Conservation (phyloP, 768 basidiomycete genomes). For the Terana coerulea region DNA sequence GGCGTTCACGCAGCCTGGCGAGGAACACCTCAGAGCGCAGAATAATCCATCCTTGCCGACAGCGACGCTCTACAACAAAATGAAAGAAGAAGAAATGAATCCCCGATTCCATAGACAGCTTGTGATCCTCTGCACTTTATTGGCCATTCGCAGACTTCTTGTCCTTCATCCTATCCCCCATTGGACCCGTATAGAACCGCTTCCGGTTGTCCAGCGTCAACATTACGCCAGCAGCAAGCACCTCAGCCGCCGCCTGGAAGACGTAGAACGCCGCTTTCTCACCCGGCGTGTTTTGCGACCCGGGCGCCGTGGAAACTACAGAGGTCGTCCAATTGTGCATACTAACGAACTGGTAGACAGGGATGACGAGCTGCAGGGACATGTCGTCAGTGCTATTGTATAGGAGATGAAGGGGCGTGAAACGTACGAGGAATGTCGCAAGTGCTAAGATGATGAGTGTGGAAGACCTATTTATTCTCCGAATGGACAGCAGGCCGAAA, state of each 20-base stretch:
- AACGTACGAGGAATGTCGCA: not conserved
- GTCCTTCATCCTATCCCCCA: too few species aligned
- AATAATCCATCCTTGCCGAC: too few species aligned
- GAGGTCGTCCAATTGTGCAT: not conserved
- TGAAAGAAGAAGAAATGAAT: too few species aligned
- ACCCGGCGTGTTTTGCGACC: slow-evolving; percentile 11
- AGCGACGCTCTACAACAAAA: too few species aligned
- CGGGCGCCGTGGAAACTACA: not conserved
- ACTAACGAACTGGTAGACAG: slow-evolving; percentile 1
- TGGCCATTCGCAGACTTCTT: too few species aligned
- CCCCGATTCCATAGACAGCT: too few species aligned
- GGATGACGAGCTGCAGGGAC: not conserved
- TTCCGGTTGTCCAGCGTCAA: too few species aligned
- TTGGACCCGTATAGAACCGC: too few species aligned
- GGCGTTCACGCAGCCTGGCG: too few species aligned
- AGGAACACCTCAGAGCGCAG: too few species aligned
- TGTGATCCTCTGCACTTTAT: too few species aligned
- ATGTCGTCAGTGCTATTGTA: not conserved
- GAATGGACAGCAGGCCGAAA: not conserved
- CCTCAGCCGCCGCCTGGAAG: slow-evolving; percentile 16
- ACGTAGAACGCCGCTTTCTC: slow-evolving; percentile 16
- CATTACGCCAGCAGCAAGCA: too few species aligned
- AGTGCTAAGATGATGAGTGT: not conserved
- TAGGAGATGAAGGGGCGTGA: not conserved
- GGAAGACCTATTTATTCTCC: not conserved